These are phyloP conservation scores for Aspergillus ruber DNA, from an alignment of 2,329 filamentous ascomycete genomes.

Conservation along the genomic window DNA sequence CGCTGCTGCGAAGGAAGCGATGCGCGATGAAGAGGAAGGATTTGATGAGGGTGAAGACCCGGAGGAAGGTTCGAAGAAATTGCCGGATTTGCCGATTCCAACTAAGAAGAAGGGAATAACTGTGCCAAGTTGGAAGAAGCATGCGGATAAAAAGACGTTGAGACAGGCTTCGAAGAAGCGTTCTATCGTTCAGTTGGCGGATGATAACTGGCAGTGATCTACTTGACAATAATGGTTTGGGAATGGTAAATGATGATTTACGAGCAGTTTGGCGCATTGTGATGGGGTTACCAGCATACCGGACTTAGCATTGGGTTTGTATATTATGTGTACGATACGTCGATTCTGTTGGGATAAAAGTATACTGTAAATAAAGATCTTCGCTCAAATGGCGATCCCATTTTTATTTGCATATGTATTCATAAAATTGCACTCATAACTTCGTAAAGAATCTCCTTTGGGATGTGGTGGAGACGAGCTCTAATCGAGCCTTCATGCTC, in stretches of 20 bases:
- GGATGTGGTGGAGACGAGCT: too few species aligned
- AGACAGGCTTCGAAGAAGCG: conserved; percentile 37
- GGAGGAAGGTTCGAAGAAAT: conserved; percentile 6
- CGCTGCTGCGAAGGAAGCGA: conserved; percentile 22
- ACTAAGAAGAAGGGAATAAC: conserved; percentile 28
- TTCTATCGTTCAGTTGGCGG: conserved; percentile 1
- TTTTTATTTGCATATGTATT: neutral
- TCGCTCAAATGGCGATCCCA: neutral
- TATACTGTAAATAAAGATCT: neutral
- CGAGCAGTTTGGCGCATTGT: neutral
- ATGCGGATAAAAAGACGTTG: conserved; percentile 37
- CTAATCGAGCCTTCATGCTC: too few species aligned
- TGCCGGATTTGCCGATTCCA: conserved; percentile 11
- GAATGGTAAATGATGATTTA: too few species aligned
- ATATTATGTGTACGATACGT: neutral
- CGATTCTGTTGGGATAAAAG: neutral
- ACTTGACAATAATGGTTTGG: neutral
- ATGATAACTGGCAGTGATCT: neutral
- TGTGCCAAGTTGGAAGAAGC: conserved; percentile 38
- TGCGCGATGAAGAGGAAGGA: conserved; percentile 10
- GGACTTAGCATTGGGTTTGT: neutral
- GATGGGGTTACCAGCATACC: neutral
- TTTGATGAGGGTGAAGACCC: conserved; percentile 17
- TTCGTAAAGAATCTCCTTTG: too few species aligned
- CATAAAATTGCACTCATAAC: neutral